Evolutionary conservation across 1,284 basidiomycete genomes (phyloP).

Genomic region (Puccinia polysora): DNA sequence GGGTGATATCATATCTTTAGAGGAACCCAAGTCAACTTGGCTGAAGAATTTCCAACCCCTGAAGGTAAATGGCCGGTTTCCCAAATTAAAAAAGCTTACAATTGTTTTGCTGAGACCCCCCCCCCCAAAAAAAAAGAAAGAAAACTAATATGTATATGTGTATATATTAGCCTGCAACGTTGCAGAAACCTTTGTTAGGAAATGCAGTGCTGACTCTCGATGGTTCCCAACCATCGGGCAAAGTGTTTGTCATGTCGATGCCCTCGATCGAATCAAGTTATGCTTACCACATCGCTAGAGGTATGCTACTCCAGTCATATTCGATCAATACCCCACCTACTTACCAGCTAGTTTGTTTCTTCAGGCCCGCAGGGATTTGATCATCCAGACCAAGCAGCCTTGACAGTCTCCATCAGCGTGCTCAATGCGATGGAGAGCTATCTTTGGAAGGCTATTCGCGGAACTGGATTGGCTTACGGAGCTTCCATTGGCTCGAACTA

Average conservation of each 20-base stretch:
- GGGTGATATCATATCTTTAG: conserved; percentile 71
- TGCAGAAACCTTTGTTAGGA: conserved; percentile 67
- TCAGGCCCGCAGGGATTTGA: conserved; percentile 60
- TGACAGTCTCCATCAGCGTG: conserved; percentile 75
- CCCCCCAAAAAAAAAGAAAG: conserved; percentile 2
- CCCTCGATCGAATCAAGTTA: conserved; percentile 93
- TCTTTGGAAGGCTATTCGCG: conserved; percentile 78
- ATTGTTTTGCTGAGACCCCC: not conserved
- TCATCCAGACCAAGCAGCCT: conserved; percentile 76
- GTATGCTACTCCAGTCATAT: conserved; percentile 50
- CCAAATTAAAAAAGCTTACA: conserved; percentile 46
- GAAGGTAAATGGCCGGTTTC: conserved; percentile 57
- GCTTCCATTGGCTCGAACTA: conserved; percentile 72
- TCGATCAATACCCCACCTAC: not conserved
- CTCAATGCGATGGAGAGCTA: conserved; percentile 92
- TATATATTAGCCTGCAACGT: conserved; percentile 57
- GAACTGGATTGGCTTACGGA: conserved; percentile 88
- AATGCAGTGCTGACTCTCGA: conserved; percentile 68
- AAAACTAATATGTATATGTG: too few species aligned
- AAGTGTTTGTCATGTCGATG: conserved; percentile 80
- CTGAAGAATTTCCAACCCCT: conserved; percentile 65
- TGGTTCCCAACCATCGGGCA: conserved; percentile 67
- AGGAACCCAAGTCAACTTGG: conserved; percentile 72
- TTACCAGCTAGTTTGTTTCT: too few species aligned
- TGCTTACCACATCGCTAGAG: conserved; percentile 72